phyloP scores from a whole-genome alignment of 495 filamentous ascomycete genomes.

The Cercophora scortea region DNA sequence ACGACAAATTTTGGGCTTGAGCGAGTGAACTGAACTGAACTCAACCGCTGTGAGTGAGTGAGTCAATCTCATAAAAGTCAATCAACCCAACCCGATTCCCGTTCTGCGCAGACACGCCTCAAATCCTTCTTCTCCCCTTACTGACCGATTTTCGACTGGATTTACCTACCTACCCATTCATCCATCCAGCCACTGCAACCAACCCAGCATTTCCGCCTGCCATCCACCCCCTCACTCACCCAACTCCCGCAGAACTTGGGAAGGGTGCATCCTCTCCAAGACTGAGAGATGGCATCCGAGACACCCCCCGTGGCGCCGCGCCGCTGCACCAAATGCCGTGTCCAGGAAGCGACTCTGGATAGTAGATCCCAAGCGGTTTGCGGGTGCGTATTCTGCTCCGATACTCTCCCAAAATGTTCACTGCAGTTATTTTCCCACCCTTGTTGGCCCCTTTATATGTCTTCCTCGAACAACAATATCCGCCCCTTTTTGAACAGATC shows the following conservation, averaged over 20 bases:
- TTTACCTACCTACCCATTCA: not conserved
- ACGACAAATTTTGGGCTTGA: too few species aligned
- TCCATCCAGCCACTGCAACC: not conserved
- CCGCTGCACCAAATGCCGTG: conserved; percentile 15
- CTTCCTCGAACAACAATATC: not conserved
- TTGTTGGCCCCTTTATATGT: too few species aligned
- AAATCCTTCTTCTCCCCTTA: too few species aligned
- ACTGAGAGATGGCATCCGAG: not conserved
- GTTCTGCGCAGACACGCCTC: too few species aligned
- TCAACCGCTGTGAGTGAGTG: not conserved
- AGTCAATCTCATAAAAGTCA: not conserved
- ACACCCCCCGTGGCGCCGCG: not conserved
- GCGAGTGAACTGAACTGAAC: too few species aligned
- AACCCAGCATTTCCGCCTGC: not conserved
- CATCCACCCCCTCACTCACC: not conserved
- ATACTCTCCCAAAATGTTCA: not conserved
- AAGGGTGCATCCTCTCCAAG: not conserved
- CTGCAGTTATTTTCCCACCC: too few species aligned
- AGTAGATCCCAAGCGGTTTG: conserved; percentile 18
- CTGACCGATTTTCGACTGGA: not conserved
- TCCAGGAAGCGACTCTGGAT: conserved; percentile 20
- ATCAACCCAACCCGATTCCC: too few species aligned
- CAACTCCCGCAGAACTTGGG: not conserved
- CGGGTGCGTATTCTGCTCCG: conserved; percentile 3
- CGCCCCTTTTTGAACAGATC: not conserved